Conservation (phyloP, 768 basidiomycete genomes). For the Wakefieldia striispora region DNA sequence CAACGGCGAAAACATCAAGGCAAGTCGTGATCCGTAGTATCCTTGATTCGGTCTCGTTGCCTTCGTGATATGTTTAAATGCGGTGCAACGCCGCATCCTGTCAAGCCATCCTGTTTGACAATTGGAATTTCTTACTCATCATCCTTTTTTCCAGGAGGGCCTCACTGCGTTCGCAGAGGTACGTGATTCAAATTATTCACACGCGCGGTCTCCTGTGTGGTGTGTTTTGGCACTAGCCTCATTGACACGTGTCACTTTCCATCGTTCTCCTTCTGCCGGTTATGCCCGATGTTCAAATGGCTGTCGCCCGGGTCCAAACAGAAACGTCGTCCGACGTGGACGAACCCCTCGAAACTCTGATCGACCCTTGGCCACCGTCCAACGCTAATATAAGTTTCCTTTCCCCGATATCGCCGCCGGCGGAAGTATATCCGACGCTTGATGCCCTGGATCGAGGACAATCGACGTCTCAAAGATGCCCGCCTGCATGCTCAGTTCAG, state of each 20-base stretch:
- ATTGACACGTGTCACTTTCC: background rate
- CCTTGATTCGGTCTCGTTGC: background rate
- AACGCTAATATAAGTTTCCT: no score
- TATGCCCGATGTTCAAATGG: background rate
- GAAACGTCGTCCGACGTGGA: constrained; percentile 21
- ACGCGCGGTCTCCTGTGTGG: constrained; percentile 2
- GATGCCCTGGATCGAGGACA: no score
- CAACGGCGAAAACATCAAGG: constrained; percentile 69
- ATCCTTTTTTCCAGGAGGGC: constrained; percentile 52
- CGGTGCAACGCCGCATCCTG: constrained; percentile 1
- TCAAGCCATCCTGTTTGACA: background rate
- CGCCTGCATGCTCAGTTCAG: no score
- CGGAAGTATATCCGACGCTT: no score
- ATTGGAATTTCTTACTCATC: constrained; percentile 14
- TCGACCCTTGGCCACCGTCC: background rate
- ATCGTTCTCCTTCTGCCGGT: constrained; percentile 2
- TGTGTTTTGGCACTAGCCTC: background rate
- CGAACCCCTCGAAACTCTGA: constrained; percentile 20
- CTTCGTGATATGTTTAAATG: background rate
- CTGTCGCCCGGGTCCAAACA: background rate
- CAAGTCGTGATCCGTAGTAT: constrained; percentile 24
- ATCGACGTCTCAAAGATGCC: no score
- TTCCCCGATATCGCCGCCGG: constrained; percentile 1
- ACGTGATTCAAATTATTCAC: constrained; percentile 2
- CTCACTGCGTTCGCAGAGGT: constrained; percentile 57